These are phyloP conservation scores for Phaffia rhodozyma DNA, from an alignment of 1,284 basidiomycete genomes.

Conservation along the genomic window DNA sequence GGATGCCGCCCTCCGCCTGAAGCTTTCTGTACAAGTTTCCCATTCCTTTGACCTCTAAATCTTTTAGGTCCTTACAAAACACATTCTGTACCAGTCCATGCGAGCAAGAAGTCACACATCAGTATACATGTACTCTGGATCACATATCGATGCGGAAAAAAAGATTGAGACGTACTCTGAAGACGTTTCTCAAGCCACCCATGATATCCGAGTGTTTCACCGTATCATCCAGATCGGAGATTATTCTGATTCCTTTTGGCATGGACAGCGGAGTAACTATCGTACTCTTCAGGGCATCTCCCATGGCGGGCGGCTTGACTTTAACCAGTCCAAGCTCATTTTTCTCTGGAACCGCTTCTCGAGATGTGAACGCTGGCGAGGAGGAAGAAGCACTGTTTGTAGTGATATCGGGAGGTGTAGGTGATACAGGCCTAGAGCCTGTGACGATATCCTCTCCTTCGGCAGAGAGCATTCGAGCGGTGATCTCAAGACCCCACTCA, in stretches of 20 bases:
- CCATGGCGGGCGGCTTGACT: too few species aligned
- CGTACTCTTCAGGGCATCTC: background rate
- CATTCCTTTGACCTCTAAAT: constrained; percentile 74
- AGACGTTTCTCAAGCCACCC: constrained; percentile 58
- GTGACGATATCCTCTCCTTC: background rate
- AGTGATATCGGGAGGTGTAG: too few species aligned
- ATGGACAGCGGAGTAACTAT: constrained; percentile 21
- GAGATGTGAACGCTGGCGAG: background rate
- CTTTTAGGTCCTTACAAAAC: constrained; percentile 46
- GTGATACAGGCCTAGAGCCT: too few species aligned
- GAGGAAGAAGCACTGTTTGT: too few species aligned
- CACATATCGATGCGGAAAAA: constrained; percentile 28
- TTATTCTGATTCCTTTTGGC: constrained; percentile 47
- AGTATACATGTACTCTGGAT: background rate
- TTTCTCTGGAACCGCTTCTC: background rate
- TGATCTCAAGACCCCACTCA: constrained; percentile 13
- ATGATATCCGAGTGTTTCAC: constrained; percentile 67
- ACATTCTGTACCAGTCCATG: constrained; percentile 35
- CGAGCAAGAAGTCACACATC: background rate
- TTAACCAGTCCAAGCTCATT: too few species aligned
- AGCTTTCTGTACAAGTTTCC: constrained; percentile 63
- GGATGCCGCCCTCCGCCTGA: constrained; percentile 46
- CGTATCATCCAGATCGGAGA: constrained; percentile 93
- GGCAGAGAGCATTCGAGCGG: constrained; percentile 9
- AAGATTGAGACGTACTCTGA: constrained; percentile 31